A percentile compares a stretch with the other conserved stretches of the same genome.
phyloP scores from a whole-genome alignment of 2,329 filamentous ascomycete genomes.

The Aphanoascus verrucosus region DNA sequence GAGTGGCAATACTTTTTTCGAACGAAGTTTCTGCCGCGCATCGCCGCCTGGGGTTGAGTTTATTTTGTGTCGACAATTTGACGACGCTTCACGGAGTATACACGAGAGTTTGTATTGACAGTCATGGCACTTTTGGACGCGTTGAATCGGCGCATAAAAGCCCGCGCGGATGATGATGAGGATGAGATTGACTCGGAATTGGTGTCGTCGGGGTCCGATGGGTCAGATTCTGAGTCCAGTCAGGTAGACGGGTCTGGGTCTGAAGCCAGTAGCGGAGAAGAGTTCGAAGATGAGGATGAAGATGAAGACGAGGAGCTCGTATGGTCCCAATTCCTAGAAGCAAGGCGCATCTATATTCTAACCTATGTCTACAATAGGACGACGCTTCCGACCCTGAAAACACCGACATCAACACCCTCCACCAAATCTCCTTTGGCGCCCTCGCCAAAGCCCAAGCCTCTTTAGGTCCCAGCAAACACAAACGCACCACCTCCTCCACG shows the following conservation, averaged over 20 bases:
- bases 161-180: conserved; percentile 35
- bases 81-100: too few species aligned
- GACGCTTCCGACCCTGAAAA: conserved; percentile 18
- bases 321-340: conserved; percentile 15
- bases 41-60: background rate
- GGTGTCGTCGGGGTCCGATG: conserved; percentile 17
- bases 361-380: background rate
- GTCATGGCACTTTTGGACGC: conserved; percentile 30
- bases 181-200: conserved; percentile 22
- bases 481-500: conserved; percentile 11
- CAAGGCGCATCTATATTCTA: too few species aligned
- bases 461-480: conserved; percentile 37
- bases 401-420: conserved; percentile 35
- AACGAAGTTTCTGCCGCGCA: background rate
- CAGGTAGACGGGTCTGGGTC: conserved; percentile 14
- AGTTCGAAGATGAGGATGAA: conserved; percentile 22
- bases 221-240: conserved; percentile 14
- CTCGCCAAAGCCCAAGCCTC: conserved; percentile 74
- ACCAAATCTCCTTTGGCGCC: conserved; percentile 74
- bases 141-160: conserved; percentile 35
- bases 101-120: background rate
- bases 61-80: background rate
- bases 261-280: conserved; percentile 33
- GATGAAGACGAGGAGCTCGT: conserved; percentile 26
- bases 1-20: background rate